phyloP scores from a whole-genome alignment of 192 early-diverging fungal genomes.

The Linnemannia zychae region DNA sequence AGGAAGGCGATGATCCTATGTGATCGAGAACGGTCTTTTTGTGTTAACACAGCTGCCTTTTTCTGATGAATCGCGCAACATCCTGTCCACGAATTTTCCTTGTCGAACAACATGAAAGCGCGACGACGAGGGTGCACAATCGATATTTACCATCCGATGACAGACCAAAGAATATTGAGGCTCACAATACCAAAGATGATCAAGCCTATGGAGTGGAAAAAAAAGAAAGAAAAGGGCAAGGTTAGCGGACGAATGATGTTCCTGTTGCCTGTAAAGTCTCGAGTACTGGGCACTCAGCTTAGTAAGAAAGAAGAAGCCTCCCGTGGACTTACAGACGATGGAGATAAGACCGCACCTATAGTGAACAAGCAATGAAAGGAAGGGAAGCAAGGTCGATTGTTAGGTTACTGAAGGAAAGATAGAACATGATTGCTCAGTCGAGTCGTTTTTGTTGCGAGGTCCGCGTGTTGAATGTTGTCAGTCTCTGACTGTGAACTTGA shows the following conservation, averaged over 20 bases:
- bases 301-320: background rate
- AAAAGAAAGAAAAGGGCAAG: background rate
- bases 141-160: slow-evolving; percentile 59
- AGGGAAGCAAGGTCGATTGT: background rate
- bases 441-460: background rate
- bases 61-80: background rate
- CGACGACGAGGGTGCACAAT: background rate
- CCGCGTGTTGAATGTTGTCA: background rate
- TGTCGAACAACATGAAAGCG: background rate
- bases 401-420: background rate
- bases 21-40: background rate
- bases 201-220: slow-evolving; percentile 29
- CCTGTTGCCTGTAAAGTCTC: background rate
- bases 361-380: background rate
- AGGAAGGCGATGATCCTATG: slow-evolving; percentile 66
- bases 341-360: slow-evolving; percentile 60
- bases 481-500: background rate
- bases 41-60: background rate
- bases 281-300: background rate
- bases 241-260: slow-evolving; percentile 2
- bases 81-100: background rate
- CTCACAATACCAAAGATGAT: slow-evolving; percentile 55
- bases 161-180: slow-evolving; percentile 51
- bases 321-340: slow-evolving; percentile 64
- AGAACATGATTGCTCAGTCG: background rate